phyloP scores from a whole-genome alignment of 306 rosid genomes.

The Cajanus cajan region DNA sequence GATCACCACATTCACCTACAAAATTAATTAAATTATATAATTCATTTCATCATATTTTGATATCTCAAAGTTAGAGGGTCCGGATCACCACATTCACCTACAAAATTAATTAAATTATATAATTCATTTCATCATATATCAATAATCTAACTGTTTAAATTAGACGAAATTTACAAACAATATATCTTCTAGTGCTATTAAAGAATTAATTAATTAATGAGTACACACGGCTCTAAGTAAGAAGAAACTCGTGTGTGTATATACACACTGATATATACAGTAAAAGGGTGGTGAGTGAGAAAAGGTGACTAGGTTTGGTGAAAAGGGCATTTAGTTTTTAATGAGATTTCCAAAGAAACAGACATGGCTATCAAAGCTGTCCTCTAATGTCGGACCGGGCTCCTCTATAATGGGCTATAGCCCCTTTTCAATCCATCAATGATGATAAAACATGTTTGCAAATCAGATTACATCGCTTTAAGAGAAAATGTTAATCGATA shows the following conservation, averaged over 20 bases:
- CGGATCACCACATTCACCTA: no score
- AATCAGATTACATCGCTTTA: not conserved
- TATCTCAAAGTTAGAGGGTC: no score
- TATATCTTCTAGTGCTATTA: not conserved
- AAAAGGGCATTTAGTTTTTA: not conserved
- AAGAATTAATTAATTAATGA: not conserved
- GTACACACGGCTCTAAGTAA: not conserved
- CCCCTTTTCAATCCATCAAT: not conserved
- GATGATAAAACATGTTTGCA: not conserved
- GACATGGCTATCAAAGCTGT: not conserved
- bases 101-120: no score
- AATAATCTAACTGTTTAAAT: no score
- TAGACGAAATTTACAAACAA: no score
- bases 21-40: no score
- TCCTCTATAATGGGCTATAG: not conserved
- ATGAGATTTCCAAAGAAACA: not conserved
- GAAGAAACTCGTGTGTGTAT: not conserved
- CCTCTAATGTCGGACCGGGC: conserved; percentile 15
- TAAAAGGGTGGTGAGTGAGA: not conserved
- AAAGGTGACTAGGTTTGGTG: not conserved
- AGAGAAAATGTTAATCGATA: not conserved
- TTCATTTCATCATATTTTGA: no score
- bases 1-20: no score
- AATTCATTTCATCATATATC: no score
- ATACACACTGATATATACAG: not conserved